Evolutionary conservation across 768 basidiomycete genomes (phyloP).

Genomic region (Hygrocybe coccinea): DNA sequence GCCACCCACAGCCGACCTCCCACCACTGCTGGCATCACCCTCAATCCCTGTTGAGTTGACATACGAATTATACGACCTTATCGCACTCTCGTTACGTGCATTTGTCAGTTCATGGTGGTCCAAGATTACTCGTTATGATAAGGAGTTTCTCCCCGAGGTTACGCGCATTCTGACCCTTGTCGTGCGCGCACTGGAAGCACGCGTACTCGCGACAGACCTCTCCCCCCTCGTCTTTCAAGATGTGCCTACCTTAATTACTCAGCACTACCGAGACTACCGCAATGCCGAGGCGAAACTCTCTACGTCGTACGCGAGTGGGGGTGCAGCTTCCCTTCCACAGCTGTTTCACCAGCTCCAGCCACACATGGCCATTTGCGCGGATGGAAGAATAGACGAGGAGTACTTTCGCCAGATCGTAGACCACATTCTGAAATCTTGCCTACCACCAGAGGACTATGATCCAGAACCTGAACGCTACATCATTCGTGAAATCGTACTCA

Average conservation of each 20-base stretch:
- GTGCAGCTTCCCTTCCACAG: constrained; percentile 53
- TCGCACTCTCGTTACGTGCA: constrained; percentile 75
- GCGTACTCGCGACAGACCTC: constrained; percentile 52
- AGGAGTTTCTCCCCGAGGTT: constrained; percentile 72
- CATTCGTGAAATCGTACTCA: constrained; percentile 77
- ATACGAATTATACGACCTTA: constrained; percentile 69
- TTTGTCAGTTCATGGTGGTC: constrained; percentile 85
- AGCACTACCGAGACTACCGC: constrained; percentile 78
- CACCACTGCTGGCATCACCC: constrained; percentile 48
- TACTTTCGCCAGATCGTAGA: constrained; percentile 81
- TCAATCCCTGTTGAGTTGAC: constrained; percentile 51
- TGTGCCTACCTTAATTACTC: constrained; percentile 59
- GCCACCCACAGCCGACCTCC: constrained; percentile 38
- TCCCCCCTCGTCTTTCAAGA: constrained; percentile 57
- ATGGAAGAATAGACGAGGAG: constrained; percentile 63
- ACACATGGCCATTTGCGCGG: constrained; percentile 70
- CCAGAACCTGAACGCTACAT: constrained; percentile 79
- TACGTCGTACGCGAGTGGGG: constrained; percentile 68
- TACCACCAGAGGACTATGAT: constrained; percentile 74
- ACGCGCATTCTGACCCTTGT: constrained; percentile 54
- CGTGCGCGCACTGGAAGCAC: constrained; percentile 55
- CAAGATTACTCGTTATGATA: constrained; percentile 77
- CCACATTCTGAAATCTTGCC: constrained; percentile 62
- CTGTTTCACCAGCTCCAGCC: constrained; percentile 81
- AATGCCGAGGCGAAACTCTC: constrained; percentile 55